Conservation (phyloP, 2,329 filamentous ascomycete species). For the Nakataea oryzae region DNA sequence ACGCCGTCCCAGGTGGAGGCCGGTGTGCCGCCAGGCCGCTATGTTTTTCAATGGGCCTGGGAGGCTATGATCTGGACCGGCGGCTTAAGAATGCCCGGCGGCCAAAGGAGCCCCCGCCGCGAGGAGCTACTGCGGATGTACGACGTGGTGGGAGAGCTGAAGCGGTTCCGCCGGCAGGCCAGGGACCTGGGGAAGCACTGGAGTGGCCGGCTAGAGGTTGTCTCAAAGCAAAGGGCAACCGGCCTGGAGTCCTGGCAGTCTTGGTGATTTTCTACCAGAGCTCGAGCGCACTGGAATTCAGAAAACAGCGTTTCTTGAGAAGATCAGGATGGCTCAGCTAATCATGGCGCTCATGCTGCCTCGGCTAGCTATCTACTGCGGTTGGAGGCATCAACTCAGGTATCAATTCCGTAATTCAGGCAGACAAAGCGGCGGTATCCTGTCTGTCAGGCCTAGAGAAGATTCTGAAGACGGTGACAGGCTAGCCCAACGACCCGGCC, state of each 20-base stretch:
- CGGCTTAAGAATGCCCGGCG: too few species aligned
- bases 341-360: neutral
- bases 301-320: too few species aligned
- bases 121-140: constrained; percentile 25
- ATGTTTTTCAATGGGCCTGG: constrained; percentile 43
- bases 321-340: neutral
- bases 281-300: too few species aligned
- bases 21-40: constrained; percentile 33
- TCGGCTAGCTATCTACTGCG: neutral
- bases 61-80: constrained; percentile 31
- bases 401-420: too few species aligned
- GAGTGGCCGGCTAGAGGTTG: constrained; percentile 25
- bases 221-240: neutral
- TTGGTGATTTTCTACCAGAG: neutral
- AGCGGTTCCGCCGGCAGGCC: constrained; percentile 23
- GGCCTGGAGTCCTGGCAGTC: neutral
- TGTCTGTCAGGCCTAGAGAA: too few species aligned
- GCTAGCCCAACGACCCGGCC: too few species aligned
- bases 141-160: constrained; percentile 32
- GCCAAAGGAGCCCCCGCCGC: neutral
- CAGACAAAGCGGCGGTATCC: too few species aligned
- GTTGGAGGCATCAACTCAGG: too few species aligned
- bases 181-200: constrained; percentile 21
- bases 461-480: too few species aligned
- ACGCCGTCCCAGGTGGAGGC: constrained; percentile 37